Evolutionary conservation across 495 filamentous ascomycete genomes (phyloP), one percentile per base, ranked within the genome.

Genomic region (Parmelia sp.): DNA sequence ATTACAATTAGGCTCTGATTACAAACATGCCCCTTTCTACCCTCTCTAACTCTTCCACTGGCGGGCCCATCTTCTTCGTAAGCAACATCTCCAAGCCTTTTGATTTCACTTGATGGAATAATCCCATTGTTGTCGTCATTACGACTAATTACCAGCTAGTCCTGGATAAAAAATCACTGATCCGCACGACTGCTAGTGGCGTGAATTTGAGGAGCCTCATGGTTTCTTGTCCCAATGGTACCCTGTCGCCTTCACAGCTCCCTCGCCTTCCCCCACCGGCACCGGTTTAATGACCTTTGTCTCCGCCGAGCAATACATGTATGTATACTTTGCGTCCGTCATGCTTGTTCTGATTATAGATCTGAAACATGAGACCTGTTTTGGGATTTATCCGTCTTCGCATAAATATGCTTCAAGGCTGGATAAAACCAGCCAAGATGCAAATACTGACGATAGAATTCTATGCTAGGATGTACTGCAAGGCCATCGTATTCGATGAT

Each of bases 401-500:
- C n/a, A n/a, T 21, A 49, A 49, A 25, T 1, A 49, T 49, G 10
- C 5, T 14, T 49, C 45, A 25, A 49, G 45, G n/a, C 3, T 49
- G 11, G 45, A 49, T 49, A 23, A 12, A 27, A 8, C 23, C n/a
- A n/a, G n/a, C 4, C n/a, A 25, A 27, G 11, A 12, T 11, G n/a
- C 7, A 1, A 25, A 12, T 17, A 5, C 6, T 53, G 27, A 31
- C 14, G 0, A 7, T 31, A 25, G 6, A 1, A 31, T 19, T 31
- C 7, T 31, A 19, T 17, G 6, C 14, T 15, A 55, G 27, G 84
- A 86, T 86, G 84, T 77, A 85, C 72, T 78, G 77, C 58, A 86
- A 86, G 73, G 84, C 83, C 3, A 53, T 82, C 4, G 76, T 86
- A 66, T 86, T 87, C 75, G 56, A 64, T 39, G 76, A 80, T 68